These are phyloP conservation scores for Cicer arietinum DNA, from an alignment of 306 rosid species.

Conservation along the genomic window DNA sequence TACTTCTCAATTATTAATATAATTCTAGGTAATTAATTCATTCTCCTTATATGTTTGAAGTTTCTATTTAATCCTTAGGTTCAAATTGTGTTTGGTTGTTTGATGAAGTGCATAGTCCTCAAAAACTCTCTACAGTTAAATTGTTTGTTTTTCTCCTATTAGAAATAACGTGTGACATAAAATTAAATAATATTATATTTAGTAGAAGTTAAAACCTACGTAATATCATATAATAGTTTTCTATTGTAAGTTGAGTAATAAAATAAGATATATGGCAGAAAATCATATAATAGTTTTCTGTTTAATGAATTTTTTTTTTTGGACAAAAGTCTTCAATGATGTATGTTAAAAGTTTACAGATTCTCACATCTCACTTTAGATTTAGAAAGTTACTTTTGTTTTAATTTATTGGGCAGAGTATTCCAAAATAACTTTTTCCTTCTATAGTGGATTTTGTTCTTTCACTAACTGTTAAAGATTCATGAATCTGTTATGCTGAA, in stretches of 20 bases:
- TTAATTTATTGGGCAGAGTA: background rate
- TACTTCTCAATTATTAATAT: slow-evolving; percentile 22
- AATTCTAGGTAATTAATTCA: slow-evolving; percentile 48
- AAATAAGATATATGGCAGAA: background rate
- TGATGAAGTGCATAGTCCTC: background rate
- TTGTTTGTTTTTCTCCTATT: background rate
- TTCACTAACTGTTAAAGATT: background rate
- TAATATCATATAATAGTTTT: slow-evolving; percentile 3
- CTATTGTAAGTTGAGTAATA: background rate
- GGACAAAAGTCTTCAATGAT: background rate
- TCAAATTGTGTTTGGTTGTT: background rate
- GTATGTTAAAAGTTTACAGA: background rate
- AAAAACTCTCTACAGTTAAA: background rate
- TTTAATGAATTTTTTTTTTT: too few relatives aligned
- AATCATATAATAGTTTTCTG: background rate
- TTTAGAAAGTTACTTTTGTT: slow-evolving; percentile 11
- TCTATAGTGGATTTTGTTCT: slow-evolving; percentile 2
- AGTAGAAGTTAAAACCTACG: too few relatives aligned
- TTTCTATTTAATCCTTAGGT: slow-evolving; percentile 27
- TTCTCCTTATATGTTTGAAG: background rate
- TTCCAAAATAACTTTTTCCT: slow-evolving; percentile 8
- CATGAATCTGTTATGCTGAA: background rate
- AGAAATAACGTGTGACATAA: too few relatives aligned
- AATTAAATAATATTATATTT: too few relatives aligned
- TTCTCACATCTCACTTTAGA: background rate